Evolutionary conservation across 176 grass and related monocot species (phyloP).

Genomic region (Oryza australiensis): DNA sequence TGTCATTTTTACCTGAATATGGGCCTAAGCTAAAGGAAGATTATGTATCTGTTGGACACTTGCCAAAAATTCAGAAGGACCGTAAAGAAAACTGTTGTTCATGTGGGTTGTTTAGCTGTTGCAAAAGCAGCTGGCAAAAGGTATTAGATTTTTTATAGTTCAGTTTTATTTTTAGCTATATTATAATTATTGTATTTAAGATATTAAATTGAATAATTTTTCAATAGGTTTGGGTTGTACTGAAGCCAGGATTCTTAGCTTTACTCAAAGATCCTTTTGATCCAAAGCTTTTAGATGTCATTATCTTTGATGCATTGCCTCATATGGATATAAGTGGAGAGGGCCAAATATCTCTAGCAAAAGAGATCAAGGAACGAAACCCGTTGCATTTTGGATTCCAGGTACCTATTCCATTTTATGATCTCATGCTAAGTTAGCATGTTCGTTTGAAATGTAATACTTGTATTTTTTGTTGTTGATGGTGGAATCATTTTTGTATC

Average conservation of each 20-base stretch:
- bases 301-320: constrained; percentile 91
- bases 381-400: constrained; percentile 92
- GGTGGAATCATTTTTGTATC: constrained; percentile 12
- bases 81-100: constrained; percentile 61
- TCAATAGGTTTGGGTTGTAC: constrained; percentile 84
- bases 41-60: constrained; percentile 88
- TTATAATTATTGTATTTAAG: constrained; percentile 34
- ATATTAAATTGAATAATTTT: constrained; percentile 36
- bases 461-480: not conserved
- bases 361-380: constrained; percentile 89
- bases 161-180: constrained; percentile 22
- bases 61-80: constrained; percentile 86
- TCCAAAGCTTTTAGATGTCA: constrained; percentile 90
- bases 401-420: constrained; percentile 44
- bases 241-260: constrained; percentile 96
- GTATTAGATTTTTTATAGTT: constrained; percentile 41
- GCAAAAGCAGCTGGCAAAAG: constrained; percentile 96
- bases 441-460: constrained; percentile 25
- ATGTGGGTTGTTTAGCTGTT: constrained; percentile 74
- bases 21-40: constrained; percentile 96
- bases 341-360: constrained; percentile 80
- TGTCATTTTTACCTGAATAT: constrained; percentile 96
- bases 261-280: constrained; percentile 93
- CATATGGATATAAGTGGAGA: constrained; percentile 87
- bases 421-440: not conserved